These are phyloP conservation scores for Scheffersomyces titani DNA, from an alignment of 1,139 yeast species.

Conservation along the genomic window DNA sequence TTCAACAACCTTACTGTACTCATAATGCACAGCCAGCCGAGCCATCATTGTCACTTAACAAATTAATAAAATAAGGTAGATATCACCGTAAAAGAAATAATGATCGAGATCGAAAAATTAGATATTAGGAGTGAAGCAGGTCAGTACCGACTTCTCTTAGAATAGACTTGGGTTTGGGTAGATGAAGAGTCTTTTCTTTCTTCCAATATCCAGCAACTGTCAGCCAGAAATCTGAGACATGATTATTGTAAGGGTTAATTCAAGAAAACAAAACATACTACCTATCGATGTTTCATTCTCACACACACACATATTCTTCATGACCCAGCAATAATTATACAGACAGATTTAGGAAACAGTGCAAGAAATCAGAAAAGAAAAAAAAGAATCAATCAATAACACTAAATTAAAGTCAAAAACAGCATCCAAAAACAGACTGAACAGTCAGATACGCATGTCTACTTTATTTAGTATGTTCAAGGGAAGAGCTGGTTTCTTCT, in stretches of 20 bases:
- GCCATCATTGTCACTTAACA: slow-evolving; percentile 5
- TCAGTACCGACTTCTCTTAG: neutral
- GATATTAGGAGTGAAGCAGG: neutral
- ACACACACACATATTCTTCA: slow-evolving; percentile 6
- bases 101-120: neutral
- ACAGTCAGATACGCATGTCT: neutral
- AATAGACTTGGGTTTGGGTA: neutral
- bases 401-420: neutral
- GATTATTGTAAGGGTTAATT: neutral
- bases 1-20: neutral
- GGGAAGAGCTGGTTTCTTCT: slow-evolving; percentile 15
- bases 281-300: neutral
- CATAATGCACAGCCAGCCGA: slow-evolving; percentile 4
- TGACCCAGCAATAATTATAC: neutral
- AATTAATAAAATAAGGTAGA: neutral
- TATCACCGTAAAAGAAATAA: neutral
- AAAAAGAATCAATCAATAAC: neutral
- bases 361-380: neutral
- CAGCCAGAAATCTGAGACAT: neutral
- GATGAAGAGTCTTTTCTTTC: neutral
- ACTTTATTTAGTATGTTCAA: slow-evolving; percentile 6
- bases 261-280: neutral
- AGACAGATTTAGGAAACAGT: neutral
- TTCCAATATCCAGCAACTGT: neutral
- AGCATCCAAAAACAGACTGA: neutral